These are phyloP conservation scores for Aspergillus carlsbadensis DNA, from an alignment of 495 filamentous ascomycete genomes.

Conservation along the genomic window DNA sequence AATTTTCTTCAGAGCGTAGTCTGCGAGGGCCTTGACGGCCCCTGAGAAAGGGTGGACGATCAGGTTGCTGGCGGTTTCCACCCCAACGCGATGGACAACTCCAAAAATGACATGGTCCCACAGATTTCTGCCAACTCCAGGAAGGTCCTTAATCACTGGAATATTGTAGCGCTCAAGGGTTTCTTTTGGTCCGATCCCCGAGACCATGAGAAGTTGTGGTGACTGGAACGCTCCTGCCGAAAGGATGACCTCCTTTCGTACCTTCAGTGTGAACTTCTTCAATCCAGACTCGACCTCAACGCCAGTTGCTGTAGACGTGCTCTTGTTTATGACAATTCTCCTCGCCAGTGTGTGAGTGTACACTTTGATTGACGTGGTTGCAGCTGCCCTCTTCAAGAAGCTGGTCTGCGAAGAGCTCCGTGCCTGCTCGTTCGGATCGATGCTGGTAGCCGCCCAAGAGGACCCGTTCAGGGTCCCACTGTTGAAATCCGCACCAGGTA, in stretches of 20 bases:
- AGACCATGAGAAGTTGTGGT: slow-evolving; percentile 58
- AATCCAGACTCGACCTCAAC: slow-evolving; percentile 10
- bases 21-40: slow-evolving; percentile 4
- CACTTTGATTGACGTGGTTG: slow-evolving; percentile 20
- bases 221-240: slow-evolving; percentile 52
- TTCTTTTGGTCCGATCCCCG: slow-evolving; percentile 40
- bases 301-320: slow-evolving; percentile 14
- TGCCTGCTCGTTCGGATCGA: slow-evolving; percentile 27
- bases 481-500: slow-evolving; percentile 34
- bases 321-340: slow-evolving; percentile 36
- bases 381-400: slow-evolving; percentile 16
- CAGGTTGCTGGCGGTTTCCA: slow-evolving; percentile 31
- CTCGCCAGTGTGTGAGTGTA: slow-evolving; percentile 35
- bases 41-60: slow-evolving; percentile 2
- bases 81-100: slow-evolving; percentile 34
- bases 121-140: slow-evolving; percentile 55
- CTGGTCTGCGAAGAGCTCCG: slow-evolving; percentile 41
- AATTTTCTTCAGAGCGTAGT: slow-evolving; percentile 6
- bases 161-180: slow-evolving; percentile 32
- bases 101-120: slow-evolving; percentile 44
- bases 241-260: slow-evolving; percentile 52
- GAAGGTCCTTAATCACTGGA: slow-evolving; percentile 37
- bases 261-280: slow-evolving; percentile 25
- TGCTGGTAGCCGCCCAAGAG: slow-evolving; percentile 38
- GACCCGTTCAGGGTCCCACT: slow-evolving; percentile 39